Percentiles rank a stretch among this genome's conserved stretches.
Conservation (phyloP, 805 yeast genomes). For the Wickerhamiella siamensis region DNA sequence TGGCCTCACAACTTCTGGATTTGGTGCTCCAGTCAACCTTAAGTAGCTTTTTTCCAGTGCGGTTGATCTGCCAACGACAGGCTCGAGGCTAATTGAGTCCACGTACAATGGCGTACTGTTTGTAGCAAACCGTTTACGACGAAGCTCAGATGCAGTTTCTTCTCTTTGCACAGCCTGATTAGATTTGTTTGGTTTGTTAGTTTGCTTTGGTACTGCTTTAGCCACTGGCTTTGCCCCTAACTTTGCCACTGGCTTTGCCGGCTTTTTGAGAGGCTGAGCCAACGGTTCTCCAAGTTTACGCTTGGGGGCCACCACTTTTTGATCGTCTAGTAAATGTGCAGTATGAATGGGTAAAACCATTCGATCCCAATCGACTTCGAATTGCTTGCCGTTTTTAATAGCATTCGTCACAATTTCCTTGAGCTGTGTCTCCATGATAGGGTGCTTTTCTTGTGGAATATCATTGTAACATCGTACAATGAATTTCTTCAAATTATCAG, state of each 20-base stretch:
- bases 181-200: background rate
- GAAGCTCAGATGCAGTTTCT: background rate
- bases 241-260: too few relatives aligned
- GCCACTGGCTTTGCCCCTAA: too few relatives aligned
- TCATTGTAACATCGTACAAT: slow-evolving; percentile 34
- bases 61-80: slow-evolving; percentile 48
- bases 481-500: slow-evolving; percentile 37
- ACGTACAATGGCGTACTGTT: slow-evolving; percentile 12
- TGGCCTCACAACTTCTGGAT: slow-evolving; percentile 74
- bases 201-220: too few relatives aligned
- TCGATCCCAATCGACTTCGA: slow-evolving; percentile 39
- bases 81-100: slow-evolving; percentile 10
- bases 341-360: slow-evolving; percentile 34
- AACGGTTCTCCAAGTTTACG: background rate
- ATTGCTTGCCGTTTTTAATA: slow-evolving; percentile 29
- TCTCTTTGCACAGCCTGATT: background rate
- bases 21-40: slow-evolving; percentile 82
- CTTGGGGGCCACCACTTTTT: background rate
- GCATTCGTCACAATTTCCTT: slow-evolving; percentile 38
- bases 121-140: background rate
- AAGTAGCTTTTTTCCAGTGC: slow-evolving; percentile 64
- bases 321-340: background rate
- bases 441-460: slow-evolving; percentile 28
- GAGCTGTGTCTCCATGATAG: slow-evolving; percentile 35
- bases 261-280: background rate